Evolutionary conservation across 192 early-diverging fungal genomes (phyloP).

Genomic region (Coemansia biformis): DNA sequence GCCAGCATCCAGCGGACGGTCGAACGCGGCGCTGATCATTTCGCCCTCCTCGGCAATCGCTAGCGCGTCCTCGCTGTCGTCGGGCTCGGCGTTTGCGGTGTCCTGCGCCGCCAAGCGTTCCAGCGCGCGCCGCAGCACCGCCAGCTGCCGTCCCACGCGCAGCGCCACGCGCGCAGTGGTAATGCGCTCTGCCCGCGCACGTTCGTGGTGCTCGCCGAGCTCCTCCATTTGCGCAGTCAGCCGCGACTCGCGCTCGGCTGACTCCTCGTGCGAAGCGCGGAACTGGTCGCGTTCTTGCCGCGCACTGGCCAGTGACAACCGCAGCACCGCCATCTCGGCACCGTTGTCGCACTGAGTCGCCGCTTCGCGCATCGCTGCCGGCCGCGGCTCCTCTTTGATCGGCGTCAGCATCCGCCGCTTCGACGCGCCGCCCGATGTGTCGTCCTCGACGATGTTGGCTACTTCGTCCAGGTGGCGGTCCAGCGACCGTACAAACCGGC

Average conservation of each 20-base stretch:
- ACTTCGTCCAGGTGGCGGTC: constrained; percentile 42
- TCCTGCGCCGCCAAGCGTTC: constrained; percentile 16
- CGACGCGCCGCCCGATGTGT: constrained; percentile 2
- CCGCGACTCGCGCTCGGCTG: constrained; percentile 21
- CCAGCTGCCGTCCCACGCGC: constrained; percentile 32
- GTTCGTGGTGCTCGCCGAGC: constrained; percentile 36
- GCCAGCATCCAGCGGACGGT: constrained; percentile 17
- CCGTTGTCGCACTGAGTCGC: constrained; percentile 18
- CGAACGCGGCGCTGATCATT: constrained; percentile 38
- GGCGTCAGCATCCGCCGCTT: constrained; percentile 31
- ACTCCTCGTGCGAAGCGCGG: constrained; percentile 35
- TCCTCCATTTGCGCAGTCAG: constrained; percentile 41
- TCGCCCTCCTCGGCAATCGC: constrained; percentile 32
- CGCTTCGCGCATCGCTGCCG: constrained; percentile 1
- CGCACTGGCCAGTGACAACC: constrained; percentile 19
- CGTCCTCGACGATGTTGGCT: constrained; percentile 33
- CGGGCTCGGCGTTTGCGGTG: constrained; percentile 4
- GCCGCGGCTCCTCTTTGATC: constrained; percentile 28
- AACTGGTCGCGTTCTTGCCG: constrained; percentile 49
- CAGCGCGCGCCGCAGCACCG: constrained; percentile 25
- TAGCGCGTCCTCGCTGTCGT: constrained; percentile 26
- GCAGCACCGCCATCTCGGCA: constrained; percentile 24
- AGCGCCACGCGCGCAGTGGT: constrained; percentile 25
- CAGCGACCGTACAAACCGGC: constrained; percentile 19
- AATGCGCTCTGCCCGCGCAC: constrained; percentile 32